Conservation (phyloP, 495 filamentous ascomycete species). For the Aspergillus diversus region DNA sequence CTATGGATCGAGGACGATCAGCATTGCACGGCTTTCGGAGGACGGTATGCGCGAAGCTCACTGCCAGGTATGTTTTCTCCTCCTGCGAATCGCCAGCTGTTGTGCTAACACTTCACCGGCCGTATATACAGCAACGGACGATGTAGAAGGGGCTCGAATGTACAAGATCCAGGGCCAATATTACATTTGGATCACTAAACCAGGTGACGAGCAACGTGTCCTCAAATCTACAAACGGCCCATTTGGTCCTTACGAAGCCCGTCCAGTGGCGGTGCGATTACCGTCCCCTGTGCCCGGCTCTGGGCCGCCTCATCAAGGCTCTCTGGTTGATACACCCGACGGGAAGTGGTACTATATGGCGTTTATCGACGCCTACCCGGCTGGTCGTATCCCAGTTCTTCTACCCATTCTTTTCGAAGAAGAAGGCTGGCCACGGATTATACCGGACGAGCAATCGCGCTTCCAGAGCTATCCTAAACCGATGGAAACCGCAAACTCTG, state of each 20-base stretch:
- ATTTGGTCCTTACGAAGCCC: conserved; percentile 49
- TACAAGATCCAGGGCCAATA: conserved; percentile 58
- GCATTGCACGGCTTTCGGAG: conserved; percentile 51
- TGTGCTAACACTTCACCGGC: neutral
- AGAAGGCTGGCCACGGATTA: conserved; percentile 53
- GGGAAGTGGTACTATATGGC: conserved; percentile 63
- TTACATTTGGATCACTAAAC: conserved; percentile 56
- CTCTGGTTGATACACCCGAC: conserved; percentile 53
- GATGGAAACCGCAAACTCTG: neutral
- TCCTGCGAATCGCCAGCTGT: neutral
- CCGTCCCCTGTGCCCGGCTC: conserved; percentile 47
- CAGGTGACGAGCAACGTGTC: conserved; percentile 51
- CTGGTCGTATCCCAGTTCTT: conserved; percentile 58
- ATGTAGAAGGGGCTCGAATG: conserved; percentile 59
- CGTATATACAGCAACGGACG: conserved; percentile 5
- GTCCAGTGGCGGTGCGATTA: conserved; percentile 36
- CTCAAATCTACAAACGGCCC: conserved; percentile 46
- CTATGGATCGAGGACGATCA: conserved; percentile 53
- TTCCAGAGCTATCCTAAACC: neutral
- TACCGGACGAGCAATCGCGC: conserved; percentile 34
- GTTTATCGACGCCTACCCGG: conserved; percentile 58
- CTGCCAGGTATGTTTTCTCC: conserved; percentile 45
- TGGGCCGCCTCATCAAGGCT: conserved; percentile 57
- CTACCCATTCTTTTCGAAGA: conserved; percentile 53
- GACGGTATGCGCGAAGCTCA: conserved; percentile 49